Evolutionary conservation across 768 basidiomycete species (phyloP).

Genomic region (Paxillus rubicundulus): DNA sequence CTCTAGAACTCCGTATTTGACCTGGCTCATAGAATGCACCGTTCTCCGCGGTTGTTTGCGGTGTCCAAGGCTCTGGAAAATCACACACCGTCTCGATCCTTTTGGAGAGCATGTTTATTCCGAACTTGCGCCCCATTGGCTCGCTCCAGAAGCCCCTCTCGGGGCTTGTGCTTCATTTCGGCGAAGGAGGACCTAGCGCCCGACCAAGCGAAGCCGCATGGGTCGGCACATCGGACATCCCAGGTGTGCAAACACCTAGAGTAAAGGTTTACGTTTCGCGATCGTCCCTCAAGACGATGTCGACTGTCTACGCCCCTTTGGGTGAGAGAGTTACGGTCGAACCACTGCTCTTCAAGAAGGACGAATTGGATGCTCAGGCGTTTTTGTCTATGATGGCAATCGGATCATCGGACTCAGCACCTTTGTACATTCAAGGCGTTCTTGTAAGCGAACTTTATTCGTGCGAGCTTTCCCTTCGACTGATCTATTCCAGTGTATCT

Average conservation of each 20-base stretch:
- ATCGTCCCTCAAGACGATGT: slow-evolving; percentile 61
- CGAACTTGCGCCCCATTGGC: slow-evolving; percentile 49
- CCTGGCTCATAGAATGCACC: slow-evolving; percentile 55
- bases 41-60: slow-evolving; percentile 73
- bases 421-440: slow-evolving; percentile 67
- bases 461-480: background rate
- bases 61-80: slow-evolving; percentile 76
- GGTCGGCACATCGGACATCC: slow-evolving; percentile 42
- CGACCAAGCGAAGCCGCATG: slow-evolving; percentile 69
- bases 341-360: slow-evolving; percentile 52
- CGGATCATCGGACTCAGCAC: slow-evolving; percentile 56
- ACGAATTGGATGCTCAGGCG: slow-evolving; percentile 65
- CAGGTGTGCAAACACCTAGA: slow-evolving; percentile 28
- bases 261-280: slow-evolving; percentile 57
- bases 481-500: slow-evolving; percentile 43
- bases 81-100: slow-evolving; percentile 70
- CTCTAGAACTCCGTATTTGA: background rate
- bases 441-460: slow-evolving; percentile 42
- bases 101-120: slow-evolving; percentile 68
- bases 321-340: slow-evolving; percentile 49
- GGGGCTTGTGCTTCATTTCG: slow-evolving; percentile 67
- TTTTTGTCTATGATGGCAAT: slow-evolving; percentile 77
- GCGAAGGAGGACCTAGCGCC: slow-evolving; percentile 58
- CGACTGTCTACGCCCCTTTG: slow-evolving; percentile 51
- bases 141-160: slow-evolving; percentile 50